Evolutionary conservation across 2,329 filamentous ascomycete species (phyloP).

Genomic region (Sclerotinia minor): DNA sequence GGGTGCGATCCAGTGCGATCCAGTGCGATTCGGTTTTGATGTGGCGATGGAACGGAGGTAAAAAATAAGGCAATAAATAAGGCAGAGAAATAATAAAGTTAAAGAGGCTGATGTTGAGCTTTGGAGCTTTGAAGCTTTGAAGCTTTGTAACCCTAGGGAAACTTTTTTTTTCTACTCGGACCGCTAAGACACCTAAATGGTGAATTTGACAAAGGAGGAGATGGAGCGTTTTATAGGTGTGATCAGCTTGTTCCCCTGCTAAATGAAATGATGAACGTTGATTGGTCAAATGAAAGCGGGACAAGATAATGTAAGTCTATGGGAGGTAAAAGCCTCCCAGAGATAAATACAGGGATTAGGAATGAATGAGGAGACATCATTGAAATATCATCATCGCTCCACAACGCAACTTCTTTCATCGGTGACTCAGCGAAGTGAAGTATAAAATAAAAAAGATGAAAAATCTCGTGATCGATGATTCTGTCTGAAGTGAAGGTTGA

Average conservation of each 20-base stretch:
- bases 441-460: no score
- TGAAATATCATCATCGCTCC: no score
- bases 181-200: conserved; percentile 8
- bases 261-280: not conserved
- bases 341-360: not conserved
- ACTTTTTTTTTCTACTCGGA: not conserved
- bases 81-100: not conserved
- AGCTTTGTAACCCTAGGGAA: no score
- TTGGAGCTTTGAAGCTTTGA: no score
- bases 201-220: conserved; percentile 15
- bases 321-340: no score
- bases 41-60: not conserved
- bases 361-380: not conserved
- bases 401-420: no score
- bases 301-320: not conserved
- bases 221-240: conserved; percentile 19
- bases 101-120: no score
- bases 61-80: not conserved
- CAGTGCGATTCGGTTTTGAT: not conserved
- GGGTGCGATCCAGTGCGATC: no score
- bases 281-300: not conserved
- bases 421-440: no score
- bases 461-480: no score
- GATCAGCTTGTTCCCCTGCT: conserved; percentile 10
- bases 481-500: no score